Evolutionary conservation across 441 rosid species (phyloP).

Genomic region (Monsonia emarginata): DNA sequence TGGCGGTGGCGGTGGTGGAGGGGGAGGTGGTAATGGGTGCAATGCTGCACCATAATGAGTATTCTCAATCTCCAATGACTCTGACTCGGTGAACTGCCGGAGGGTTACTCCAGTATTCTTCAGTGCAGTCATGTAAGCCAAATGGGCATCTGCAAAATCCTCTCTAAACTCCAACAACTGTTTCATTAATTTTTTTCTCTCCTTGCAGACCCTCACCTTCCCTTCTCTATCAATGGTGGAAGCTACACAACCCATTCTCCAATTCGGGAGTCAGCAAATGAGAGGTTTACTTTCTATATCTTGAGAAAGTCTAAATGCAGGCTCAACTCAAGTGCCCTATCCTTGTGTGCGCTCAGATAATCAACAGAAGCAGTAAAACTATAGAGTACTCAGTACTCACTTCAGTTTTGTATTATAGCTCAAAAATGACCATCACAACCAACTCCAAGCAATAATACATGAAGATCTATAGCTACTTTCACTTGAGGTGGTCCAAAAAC

Average conservation of each 20-base stretch:
- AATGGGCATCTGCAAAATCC: conserved; percentile 73
- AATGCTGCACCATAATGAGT: conserved; percentile 27
- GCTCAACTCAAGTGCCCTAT: too few species aligned
- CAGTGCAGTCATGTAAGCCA: conserved; percentile 68
- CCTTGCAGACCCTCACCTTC: conserved; percentile 61
- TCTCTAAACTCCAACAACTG: conserved; percentile 50
- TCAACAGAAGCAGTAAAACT: neutral
- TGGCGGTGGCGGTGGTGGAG: conserved; percentile 71
- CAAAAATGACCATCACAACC: too few species aligned
- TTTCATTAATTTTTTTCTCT: conserved; percentile 79
- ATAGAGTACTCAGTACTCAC: neutral
- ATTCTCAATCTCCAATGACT: conserved; percentile 58
- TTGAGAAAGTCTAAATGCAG: neutral
- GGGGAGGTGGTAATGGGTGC: conserved; percentile 43
- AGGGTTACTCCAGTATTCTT: conserved; percentile 86
- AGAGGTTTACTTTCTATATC: neutral
- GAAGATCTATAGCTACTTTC: neutral
- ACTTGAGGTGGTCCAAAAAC: too few species aligned
- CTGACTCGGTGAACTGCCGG: conserved; percentile 86
- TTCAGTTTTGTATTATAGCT: neutral
- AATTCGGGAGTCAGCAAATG: neutral
- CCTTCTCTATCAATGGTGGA: conserved; percentile 77
- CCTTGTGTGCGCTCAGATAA: too few species aligned
- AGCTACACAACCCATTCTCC: conserved; percentile 71
- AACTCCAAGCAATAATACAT: too few species aligned